These are phyloP conservation scores for Phialophora macrospora DNA, from an alignment of 2,329 filamentous ascomycete genomes.

Conservation along the genomic window DNA sequence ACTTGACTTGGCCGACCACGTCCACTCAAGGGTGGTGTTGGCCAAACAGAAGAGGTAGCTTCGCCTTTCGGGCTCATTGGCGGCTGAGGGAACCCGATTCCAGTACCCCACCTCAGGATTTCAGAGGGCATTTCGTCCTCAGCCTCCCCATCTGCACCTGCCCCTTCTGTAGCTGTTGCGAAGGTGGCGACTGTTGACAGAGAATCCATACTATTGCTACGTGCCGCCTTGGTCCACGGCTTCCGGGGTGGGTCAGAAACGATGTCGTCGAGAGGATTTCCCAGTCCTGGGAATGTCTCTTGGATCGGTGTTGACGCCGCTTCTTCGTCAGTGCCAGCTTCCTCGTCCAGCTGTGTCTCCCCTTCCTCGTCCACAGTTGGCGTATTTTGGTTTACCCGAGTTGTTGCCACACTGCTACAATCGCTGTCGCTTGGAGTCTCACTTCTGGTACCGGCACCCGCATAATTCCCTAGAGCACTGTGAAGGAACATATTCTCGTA, in stretches of 20 bases:
- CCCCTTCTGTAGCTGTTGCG: constrained; percentile 65
- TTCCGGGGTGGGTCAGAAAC: constrained; percentile 20
- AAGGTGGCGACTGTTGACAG: constrained; percentile 66
- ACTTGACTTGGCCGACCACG: constrained; percentile 18
- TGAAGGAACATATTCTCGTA: constrained; percentile 96
- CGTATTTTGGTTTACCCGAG: constrained; percentile 32
- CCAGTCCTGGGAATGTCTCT: constrained; percentile 30
- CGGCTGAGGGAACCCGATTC: constrained; percentile 24
- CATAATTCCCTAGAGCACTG: constrained; percentile 76
- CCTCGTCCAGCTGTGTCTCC: constrained; percentile 36
- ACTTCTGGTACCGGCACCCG: constrained; percentile 37
- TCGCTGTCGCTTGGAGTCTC: constrained; percentile 37
- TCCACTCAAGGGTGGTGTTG: constrained; percentile 23
- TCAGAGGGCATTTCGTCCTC: constrained; percentile 44
- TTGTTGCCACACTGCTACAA: constrained; percentile 35
- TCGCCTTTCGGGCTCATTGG: constrained; percentile 26
- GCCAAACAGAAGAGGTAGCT: constrained; percentile 20
- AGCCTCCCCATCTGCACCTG: constrained; percentile 43
- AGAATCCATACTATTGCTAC: constrained; percentile 64
- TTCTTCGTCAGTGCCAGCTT: constrained; percentile 12
- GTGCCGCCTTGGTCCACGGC: constrained; percentile 39
- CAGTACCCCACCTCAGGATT: constrained; percentile 38
- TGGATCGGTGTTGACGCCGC: constrained; percentile 32
- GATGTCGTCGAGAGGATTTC: background rate
- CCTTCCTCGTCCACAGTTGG: constrained; percentile 33